Base-by-base conservation (phyloP, 2,329 filamentous ascomycete species). In the Colletotrichum sp. region DNA sequence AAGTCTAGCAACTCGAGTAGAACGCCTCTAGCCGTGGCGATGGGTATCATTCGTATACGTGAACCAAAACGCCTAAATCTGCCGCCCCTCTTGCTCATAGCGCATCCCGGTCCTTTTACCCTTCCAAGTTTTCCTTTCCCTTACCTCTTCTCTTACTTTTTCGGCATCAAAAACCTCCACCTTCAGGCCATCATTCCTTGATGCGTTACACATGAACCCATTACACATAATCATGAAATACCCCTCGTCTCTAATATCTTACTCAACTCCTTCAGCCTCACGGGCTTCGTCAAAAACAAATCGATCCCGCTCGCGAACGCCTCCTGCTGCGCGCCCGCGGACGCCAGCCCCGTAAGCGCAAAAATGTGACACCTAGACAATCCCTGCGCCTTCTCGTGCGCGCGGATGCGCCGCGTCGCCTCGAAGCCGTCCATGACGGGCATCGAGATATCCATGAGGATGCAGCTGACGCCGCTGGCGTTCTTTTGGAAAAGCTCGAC, bases 401-500 rank as follows among this genome's bases (percentile, higher is more conserved):
- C 84, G 2, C 90, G 85, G n/a, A 91, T 91, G 13, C 84, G 82
- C 3, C 87, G 82, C 4, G 89, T 90, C 0, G 88, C 86, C 19
- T 88, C 88, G 5, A 90, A 85, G 0, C 89, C 89, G 76, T 92
- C 88, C 79, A 92, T 88, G 4, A 91, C 82, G 0, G 90, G 90
- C 90, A 92, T 92, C 69, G 87, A 90, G 2, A 91, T 88, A 77
- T 92, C 90, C 79, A 86, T 87, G 6, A 87, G 76, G 2, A 87
- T 77, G 65, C 81, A 83, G 1, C 69, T 72, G 32, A 80, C 85
- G 2, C 78, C 63, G 0, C 77, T 77, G 0, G 80, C 80, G 2
- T 78, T 77, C 3, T 77, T 36, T 11, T 77, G 78, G 57, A 81
- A 86, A 0, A 73, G 77, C 25, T 83, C 80, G 4, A 85, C 69